Evolutionary conservation across 2,329 filamentous ascomycete species (phyloP).

Genomic region (Dothideomycetes sp.): DNA sequence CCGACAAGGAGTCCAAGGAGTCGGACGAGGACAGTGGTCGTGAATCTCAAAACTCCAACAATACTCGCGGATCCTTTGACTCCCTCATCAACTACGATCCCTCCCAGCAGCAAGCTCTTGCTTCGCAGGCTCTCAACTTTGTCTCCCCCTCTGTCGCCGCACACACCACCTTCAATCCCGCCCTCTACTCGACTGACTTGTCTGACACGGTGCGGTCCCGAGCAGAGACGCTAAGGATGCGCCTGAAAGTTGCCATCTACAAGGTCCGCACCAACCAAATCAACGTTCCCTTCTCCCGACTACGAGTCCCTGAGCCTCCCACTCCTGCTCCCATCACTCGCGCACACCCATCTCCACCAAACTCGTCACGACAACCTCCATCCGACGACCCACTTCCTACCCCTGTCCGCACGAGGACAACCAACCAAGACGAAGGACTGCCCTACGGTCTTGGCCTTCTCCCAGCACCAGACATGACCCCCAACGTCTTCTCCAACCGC

Average conservation of each 20-base stretch:
- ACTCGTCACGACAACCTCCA: slow-evolving; percentile 1
- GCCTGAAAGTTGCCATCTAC: slow-evolving; percentile 62
- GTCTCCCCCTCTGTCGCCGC: background rate
- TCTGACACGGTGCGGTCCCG: slow-evolving; percentile 20
- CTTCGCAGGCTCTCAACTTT: background rate
- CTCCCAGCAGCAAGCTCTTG: slow-evolving; percentile 27
- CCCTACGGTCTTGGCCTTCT: slow-evolving; percentile 1
- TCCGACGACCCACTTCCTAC: slow-evolving; percentile 1
- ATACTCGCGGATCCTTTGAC: slow-evolving; percentile 33
- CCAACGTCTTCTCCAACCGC: slow-evolving; percentile 7
- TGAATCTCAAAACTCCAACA: slow-evolving; percentile 14
- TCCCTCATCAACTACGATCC: slow-evolving; percentile 36
- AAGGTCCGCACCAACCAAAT: slow-evolving; percentile 66
- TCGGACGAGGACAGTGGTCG: slow-evolving; percentile 11
- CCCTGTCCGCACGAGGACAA: background rate
- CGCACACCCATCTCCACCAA: slow-evolving; percentile 2
- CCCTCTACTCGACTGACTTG: background rate
- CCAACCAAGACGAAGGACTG: background rate
- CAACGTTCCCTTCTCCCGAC: slow-evolving; percentile 49
- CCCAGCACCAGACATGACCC: slow-evolving; percentile 6
- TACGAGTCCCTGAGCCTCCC: slow-evolving; percentile 24
- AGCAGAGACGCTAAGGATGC: slow-evolving; percentile 54
- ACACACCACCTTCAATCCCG: background rate
- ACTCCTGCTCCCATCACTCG: background rate
- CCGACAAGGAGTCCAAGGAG: slow-evolving; percentile 8